These are phyloP conservation scores for Penicillium sp. DNA, from an alignment of 2,329 filamentous ascomycete genomes.

Conservation along the genomic window DNA sequence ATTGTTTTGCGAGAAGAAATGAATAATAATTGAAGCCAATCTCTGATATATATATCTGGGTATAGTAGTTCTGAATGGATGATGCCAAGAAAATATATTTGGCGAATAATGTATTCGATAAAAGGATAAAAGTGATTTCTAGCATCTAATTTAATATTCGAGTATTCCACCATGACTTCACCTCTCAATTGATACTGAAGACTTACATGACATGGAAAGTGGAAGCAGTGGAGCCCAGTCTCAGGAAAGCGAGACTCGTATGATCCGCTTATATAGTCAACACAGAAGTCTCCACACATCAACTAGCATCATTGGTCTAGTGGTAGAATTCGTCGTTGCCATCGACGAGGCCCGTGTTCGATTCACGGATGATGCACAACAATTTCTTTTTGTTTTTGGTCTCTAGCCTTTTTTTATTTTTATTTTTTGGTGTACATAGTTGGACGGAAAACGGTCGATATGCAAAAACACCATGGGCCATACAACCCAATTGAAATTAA, in stretches of 20 bases:
- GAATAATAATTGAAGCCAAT: too few relatives aligned
- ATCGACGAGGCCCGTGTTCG: slow-evolving; percentile 49
- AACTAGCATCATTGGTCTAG: slow-evolving; percentile 42
- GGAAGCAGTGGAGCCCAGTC: background rate
- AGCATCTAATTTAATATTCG: background rate
- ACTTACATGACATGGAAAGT: background rate
- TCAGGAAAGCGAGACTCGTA: too few relatives aligned
- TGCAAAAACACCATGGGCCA: too few relatives aligned
- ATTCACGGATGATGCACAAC: slow-evolving; percentile 46
- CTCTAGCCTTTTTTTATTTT: background rate
- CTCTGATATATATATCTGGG: background rate
- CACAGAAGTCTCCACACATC: background rate
- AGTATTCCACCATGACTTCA: too few relatives aligned
- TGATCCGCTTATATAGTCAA: background rate
- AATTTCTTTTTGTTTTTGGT: slow-evolving; percentile 12
- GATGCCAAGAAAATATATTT: too few relatives aligned
- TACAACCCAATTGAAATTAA: too few relatives aligned
- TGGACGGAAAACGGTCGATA: background rate
- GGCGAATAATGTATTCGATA: background rate
- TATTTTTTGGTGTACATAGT: too few relatives aligned
- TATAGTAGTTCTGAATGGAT: too few relatives aligned
- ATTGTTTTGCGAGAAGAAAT: background rate
- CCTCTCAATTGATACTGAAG: background rate
- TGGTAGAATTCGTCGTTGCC: slow-evolving; percentile 41
- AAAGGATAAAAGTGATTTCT: background rate